Conservation (phyloP, 495 filamentous ascomycete genomes). For the Parathielavia hyrcaniae region DNA sequence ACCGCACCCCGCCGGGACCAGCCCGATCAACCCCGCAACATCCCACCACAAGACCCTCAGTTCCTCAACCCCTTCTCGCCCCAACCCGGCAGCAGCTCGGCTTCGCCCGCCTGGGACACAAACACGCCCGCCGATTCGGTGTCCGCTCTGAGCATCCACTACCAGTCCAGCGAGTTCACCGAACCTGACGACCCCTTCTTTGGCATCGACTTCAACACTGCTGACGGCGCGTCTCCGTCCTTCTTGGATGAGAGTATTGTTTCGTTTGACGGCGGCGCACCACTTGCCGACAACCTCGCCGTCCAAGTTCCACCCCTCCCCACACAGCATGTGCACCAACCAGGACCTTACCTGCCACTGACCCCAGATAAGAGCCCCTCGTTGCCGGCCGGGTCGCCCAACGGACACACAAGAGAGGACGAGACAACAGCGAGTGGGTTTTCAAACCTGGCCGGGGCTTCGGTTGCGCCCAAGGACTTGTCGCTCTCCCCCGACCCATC, state of each 20-base stretch:
- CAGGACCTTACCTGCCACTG: constrained; percentile 24
- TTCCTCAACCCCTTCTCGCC: constrained; percentile 35
- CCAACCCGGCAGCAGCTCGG: constrained; percentile 35
- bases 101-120: constrained; percentile 35
- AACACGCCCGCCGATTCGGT: constrained; percentile 42
- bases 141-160: constrained; percentile 36
- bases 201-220: constrained; percentile 34
- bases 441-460: constrained; percentile 12
- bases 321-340: constrained; percentile 15
- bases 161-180: constrained; percentile 40
- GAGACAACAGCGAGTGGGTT: constrained; percentile 14
- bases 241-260: constrained; percentile 32
- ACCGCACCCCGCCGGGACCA: constrained; percentile 22
- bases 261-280: constrained; percentile 7
- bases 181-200: constrained; percentile 41
- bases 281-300: constrained; percentile 9
- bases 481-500: constrained; percentile 26
- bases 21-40: constrained; percentile 27
- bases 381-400: constrained; percentile 28
- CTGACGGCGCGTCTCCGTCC: constrained; percentile 30
- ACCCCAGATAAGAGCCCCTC: constrained; percentile 36
- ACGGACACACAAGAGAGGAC: constrained; percentile 16
- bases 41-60: constrained; percentile 22
- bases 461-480: constrained; percentile 22
- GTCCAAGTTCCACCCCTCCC: constrained; percentile 11